These are phyloP conservation scores for Fomitopsis schrenkii DNA, from an alignment of 1,284 basidiomycete genomes.

Conservation along the genomic window DNA sequence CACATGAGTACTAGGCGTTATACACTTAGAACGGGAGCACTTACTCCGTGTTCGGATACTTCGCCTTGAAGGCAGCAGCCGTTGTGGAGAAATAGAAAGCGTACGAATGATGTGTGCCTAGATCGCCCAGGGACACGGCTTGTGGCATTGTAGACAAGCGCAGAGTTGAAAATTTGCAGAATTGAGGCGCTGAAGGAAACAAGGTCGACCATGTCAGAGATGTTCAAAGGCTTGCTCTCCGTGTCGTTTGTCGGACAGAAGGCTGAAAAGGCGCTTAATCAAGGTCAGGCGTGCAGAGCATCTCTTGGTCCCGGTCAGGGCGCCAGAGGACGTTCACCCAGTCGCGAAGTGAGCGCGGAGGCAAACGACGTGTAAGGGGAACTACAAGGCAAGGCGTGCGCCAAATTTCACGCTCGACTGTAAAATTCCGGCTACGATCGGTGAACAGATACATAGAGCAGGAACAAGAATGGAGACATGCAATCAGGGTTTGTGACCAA, in stretches of 20 bases:
- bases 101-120: not conserved
- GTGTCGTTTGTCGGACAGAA: not conserved
- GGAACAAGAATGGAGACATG: too few relatives aligned
- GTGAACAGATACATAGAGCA: not conserved
- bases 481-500: too few relatives aligned
- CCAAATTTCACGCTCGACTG: not conserved
- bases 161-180: too few relatives aligned
- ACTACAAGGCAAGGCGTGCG: not conserved
- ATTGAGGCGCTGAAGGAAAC: not conserved
- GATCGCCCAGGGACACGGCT: not conserved
- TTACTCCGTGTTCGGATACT: not conserved
- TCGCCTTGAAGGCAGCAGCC: not conserved
- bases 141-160: not conserved
- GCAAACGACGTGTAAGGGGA: not conserved
- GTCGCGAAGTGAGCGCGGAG: not conserved
- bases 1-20: not conserved
- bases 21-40: too few relatives aligned
- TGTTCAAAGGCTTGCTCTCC: not conserved
- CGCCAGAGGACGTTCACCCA: not conserved
- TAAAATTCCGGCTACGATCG: not conserved
- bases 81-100: not conserved
- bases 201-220: not conserved
- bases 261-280: not conserved
- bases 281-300: not conserved
- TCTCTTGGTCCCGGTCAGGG: not conserved